These are phyloP conservation scores for Berberis thunbergii DNA, from an alignment of 164 flowering plant genomes.

Conservation along the genomic window DNA sequence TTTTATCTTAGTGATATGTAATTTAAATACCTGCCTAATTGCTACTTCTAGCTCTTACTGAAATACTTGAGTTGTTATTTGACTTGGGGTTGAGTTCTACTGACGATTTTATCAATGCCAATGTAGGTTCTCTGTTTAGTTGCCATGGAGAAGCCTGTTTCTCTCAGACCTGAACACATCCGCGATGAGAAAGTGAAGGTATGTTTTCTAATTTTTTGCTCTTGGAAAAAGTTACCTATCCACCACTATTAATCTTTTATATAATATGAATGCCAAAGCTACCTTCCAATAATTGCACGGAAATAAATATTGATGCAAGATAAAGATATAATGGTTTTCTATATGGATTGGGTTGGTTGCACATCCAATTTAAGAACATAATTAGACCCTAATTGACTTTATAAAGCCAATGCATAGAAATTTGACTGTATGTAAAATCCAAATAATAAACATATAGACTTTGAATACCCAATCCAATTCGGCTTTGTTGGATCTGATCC, in stretches of 20 bases:
- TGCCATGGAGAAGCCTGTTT: constrained; percentile 96
- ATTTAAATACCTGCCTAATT: not conserved
- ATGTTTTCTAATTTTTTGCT: constrained; percentile 2
- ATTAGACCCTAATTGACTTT: no score
- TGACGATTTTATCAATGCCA: not conserved
- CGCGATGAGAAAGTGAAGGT: constrained; percentile 99
- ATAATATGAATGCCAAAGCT: no score
- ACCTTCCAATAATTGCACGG: no score
- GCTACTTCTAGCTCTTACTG: no score
- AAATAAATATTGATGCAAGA: no score
- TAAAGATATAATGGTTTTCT: no score
- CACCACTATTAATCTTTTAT: not conserved
- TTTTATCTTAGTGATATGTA: not conserved
- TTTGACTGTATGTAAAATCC: not conserved
- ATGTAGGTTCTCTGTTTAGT: constrained; percentile 87
- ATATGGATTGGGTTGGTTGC: no score
- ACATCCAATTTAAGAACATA: no score
- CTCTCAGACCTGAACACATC: constrained; percentile 87
- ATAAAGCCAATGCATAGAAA: no score
- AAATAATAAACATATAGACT: no score
- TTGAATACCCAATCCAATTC: not conserved
- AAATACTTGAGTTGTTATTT: not conserved
- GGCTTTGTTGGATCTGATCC: not conserved
- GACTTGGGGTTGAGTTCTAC: not conserved
- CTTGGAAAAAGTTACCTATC: not conserved